These are phyloP conservation scores for Aspergillus heteromorphus DNA, from an alignment of 495 filamentous ascomycete species.

Conservation along the genomic window DNA sequence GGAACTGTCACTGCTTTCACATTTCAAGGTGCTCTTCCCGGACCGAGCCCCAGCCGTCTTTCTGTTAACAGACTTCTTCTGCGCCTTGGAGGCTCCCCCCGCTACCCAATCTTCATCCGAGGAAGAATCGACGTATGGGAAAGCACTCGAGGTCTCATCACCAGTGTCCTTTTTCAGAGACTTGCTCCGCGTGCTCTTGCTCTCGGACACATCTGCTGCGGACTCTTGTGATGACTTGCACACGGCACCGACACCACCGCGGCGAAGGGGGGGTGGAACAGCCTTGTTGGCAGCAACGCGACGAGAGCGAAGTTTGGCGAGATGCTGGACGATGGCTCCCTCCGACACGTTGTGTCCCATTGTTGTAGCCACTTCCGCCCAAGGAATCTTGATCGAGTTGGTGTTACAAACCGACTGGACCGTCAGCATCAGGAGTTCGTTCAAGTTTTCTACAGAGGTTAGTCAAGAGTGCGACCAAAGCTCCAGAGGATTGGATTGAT, in stretches of 20 bases:
- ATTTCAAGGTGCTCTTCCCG: background rate
- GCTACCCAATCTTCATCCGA: conserved; percentile 23
- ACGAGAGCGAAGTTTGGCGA: conserved; percentile 39
- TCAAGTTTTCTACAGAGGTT: conserved; percentile 29
- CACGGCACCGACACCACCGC: conserved; percentile 16
- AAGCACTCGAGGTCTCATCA: conserved; percentile 19
- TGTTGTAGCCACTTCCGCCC: conserved; percentile 27
- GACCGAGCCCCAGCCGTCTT: background rate
- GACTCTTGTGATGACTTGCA: background rate
- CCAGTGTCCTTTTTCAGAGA: too few species aligned
- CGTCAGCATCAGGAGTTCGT: conserved; percentile 37
- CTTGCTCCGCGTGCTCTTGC: background rate
- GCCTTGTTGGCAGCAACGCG: conserved; percentile 23
- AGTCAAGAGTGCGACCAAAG: background rate
- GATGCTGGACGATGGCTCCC: conserved; percentile 45
- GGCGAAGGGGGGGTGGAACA: conserved; percentile 37
- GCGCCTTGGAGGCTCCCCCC: conserved; percentile 2
- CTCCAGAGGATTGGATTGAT: background rate
- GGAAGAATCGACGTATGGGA: too few species aligned
- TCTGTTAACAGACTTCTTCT: background rate
- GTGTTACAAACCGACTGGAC: conserved; percentile 40
- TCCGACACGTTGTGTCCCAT: conserved; percentile 35
- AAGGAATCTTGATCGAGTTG: conserved; percentile 33
- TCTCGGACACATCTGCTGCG: background rate
- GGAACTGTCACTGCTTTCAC: conserved; percentile 1